These are phyloP conservation scores for Hypoxylon crocopeplum DNA, from an alignment of 495 filamentous ascomycete species.

Conservation along the genomic window DNA sequence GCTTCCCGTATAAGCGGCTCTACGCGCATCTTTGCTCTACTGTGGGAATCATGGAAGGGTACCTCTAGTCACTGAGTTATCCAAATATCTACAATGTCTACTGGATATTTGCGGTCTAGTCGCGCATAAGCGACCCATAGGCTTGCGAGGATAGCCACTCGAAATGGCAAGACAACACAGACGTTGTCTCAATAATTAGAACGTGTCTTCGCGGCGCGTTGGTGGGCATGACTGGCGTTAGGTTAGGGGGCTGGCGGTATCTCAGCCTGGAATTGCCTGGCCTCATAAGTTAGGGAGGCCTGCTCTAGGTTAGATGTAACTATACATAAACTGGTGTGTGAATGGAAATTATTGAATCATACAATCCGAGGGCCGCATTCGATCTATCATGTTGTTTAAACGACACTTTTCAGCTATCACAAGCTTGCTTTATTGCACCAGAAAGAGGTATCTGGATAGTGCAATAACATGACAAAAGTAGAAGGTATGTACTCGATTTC, in stretches of 20 bases:
- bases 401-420: neutral
- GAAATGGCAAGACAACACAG: neutral
- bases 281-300: slow-evolving; percentile 15
- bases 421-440: neutral
- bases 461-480: too few relatives aligned
- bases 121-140: slow-evolving; percentile 1
- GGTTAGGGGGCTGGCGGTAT: slow-evolving; percentile 30
- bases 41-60: neutral
- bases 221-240: slow-evolving; percentile 43
- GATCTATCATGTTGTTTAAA: too few relatives aligned
- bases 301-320: slow-evolving; percentile 28
- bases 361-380: neutral
- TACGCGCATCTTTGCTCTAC: neutral
- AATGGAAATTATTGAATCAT: slow-evolving; percentile 20
- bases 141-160: neutral
- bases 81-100: slow-evolving; percentile 1
- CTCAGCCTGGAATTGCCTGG: slow-evolving; percentile 23
- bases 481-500: too few relatives aligned
- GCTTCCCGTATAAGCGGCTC: slow-evolving; percentile 69
- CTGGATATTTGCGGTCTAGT: slow-evolving; percentile 2
- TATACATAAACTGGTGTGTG: slow-evolving; percentile 33
- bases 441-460: too few relatives aligned
- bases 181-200: slow-evolving; percentile 29
- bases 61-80: neutral
- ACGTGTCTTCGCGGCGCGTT: slow-evolving; percentile 34